Base-by-base conservation (phyloP, 139 green algal genomes). In the Closterium sp. region DNA sequence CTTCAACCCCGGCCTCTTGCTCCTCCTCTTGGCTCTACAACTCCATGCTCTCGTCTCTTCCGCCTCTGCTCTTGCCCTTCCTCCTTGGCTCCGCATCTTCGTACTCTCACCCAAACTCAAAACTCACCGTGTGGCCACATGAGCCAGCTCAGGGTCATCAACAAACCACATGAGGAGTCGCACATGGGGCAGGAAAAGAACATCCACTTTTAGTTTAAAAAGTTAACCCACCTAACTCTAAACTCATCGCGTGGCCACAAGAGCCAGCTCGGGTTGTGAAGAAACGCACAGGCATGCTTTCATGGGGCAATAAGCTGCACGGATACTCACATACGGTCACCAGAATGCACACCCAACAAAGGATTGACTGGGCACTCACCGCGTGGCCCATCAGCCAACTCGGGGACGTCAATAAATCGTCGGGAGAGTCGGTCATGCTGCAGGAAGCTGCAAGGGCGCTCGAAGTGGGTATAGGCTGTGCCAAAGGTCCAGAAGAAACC, bases 181-280 rank as follows among this genome's bases (percentile, higher is more conserved):
- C 6, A 12, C 36, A 55, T 55, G 36, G 5, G 36, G 36, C 36
- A 55, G 36, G 36, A 55, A 55, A 88, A 94, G 93, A 2, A n/a
- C n/a, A n/a, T n/a, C n/a, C n/a, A n/a, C n/a, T n/a, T n/a, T n/a
- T n/a, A n/a, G n/a, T n/a, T n/a, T n/a, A n/a, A n/a, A n/a, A n/a
- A n/a, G n/a, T n/a, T n/a, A n/a, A n/a, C n/a, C n/a, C n/a, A n/a
- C n/a, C n/a, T n/a, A n/a, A n/a, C 38, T 66, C 38, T 85, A 2
- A 7, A 88, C 33, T n/a, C 87, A 95, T 8, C 97, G 93, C 23
- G 91, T 90, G 5, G 96, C 95, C 3, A 99, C 96, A 87, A 98
- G 99, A 0, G 98, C 98, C 76, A 99, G 94, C 93, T 99, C 97
- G 94, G 92, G 86, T 99, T 97, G 84, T 98, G 97, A n/a, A 99